Base-by-base conservation (phyloP, 23 red algal genomes). In the Gracilariopsis chorda region DNA sequence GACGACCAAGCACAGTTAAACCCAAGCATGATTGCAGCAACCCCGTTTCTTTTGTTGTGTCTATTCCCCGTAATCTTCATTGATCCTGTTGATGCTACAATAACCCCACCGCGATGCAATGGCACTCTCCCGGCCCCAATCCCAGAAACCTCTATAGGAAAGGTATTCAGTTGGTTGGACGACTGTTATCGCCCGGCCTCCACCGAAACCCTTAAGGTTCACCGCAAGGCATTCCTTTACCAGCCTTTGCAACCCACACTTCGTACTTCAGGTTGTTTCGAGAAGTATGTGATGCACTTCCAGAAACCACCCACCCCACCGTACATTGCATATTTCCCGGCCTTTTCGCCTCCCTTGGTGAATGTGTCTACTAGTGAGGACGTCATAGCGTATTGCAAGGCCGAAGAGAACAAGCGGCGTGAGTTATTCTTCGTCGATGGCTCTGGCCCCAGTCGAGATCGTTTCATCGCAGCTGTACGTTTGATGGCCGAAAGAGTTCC, bases 221-320 rank as follows among this genome's bases (percentile, higher is more conserved):
- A 73, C 28, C 67, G 67, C 13, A 73, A 46, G 8, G 25, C 47
- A 21, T 73, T 73, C 47, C 39, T 73, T 1, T 73, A 37, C 40
- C 42, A 1, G 7, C 67, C 67, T 4, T 2, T 73, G 42, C 67
- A 73, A 46, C 67, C 67, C 32, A 73, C 67, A 36, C 67, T 73
- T 17, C 67, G 67, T 46, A 42, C 30, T 23, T 10, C 32, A 1
- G 36, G 37, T 42, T 73, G 67, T 24, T 73, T 73, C 32, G 67
- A 73, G 67, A 73, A 73, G 13, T 73, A 73, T 73, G 67, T 46
- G 4, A 24, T 73, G 67, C 67, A 73, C 37, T 73, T 16, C 37
- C 17, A 42, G 13, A 1, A 4, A 42, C 40, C 67, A 25, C 11
- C 0, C 11, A 25, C 39, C 8, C 11, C 39, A 7, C 67, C 67